Evolutionary conservation across 2,329 filamentous ascomycete species (phyloP), one percentile per base, ranked within the genome.

Genomic region (Verticillium alfalfae): DNA sequence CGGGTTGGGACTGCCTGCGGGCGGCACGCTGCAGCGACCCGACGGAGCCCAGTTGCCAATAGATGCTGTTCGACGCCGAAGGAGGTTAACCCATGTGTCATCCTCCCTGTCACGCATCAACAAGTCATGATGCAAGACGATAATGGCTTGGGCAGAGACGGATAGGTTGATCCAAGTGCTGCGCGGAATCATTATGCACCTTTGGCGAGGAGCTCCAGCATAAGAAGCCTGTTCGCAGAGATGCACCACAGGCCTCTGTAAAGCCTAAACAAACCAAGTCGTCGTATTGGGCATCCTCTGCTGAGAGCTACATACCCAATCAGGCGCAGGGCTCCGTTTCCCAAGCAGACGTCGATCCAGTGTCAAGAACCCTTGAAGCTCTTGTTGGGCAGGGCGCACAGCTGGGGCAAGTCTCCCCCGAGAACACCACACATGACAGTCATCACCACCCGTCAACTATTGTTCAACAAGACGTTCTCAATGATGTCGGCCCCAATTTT

Each of bases 1-100:
- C 77, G 56, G 69, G 74, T 57, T 78, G 73, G 71, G 60, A 73
- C 26, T 18, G 67, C 68, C 59, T 60, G 73, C 63, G 66, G 77
- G n/a, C 65, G 74, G 18, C 72, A 72, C 61, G 75, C 75, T 10
- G 67, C 57, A 58, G 71, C 71, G 8, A 67, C 73, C n/a, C 69
- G 64, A 39, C 61, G 65, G 38, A 38, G 58, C 31, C 63, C 62
- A 37, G 58, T 45, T 31, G 49, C 57, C 22, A 45, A 68, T 39
- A 60, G 59, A 5, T 57, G 5, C 67, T 65, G 34, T 66, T 75
- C 10, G 69, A 76, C 22, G 73, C 26, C 26, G 26, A 70, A 4
- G 67, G 68, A 60, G 76, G 77, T 62, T 45, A 75, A 5, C 68
- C 26, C 26, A 5, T 31, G 26, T 31, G 26, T 5, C 26, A 31